phyloP scores from a whole-genome alignment of 257 asterid species.

The Salvia miltiorrhiza region DNA sequence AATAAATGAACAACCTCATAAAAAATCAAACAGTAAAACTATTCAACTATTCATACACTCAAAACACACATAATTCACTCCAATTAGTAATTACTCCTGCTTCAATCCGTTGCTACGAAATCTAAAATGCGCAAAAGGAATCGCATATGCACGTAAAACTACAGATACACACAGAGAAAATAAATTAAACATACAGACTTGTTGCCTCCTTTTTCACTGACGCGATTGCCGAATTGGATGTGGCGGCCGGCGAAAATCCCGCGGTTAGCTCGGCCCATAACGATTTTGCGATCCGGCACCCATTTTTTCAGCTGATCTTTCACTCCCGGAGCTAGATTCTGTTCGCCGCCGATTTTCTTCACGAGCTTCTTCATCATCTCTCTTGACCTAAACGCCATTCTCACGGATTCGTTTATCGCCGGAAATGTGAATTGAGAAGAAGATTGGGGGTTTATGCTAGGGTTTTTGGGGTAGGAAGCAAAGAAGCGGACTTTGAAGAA shows the following conservation, averaged over 20 bases:
- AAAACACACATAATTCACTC: neutral
- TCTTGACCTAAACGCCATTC: slow-evolving; percentile 78
- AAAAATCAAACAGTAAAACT: neutral
- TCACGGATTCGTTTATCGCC: neutral
- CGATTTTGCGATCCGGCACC: slow-evolving; percentile 59
- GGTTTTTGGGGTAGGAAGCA: slow-evolving; percentile 22
- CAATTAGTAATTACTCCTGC: neutral
- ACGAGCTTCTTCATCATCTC: slow-evolving; percentile 80
- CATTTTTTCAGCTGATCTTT: slow-evolving; percentile 57
- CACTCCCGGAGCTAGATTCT: slow-evolving; percentile 65
- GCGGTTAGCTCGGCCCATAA: slow-evolving; percentile 94
- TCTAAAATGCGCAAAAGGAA: neutral
- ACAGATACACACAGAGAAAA: neutral
- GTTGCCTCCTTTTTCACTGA: slow-evolving; percentile 94
- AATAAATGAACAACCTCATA: neutral
- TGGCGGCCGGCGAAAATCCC: slow-evolving; percentile 92
- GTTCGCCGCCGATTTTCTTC: slow-evolving; percentile 81
- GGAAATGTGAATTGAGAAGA: neutral
- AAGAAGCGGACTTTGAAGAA: neutral
- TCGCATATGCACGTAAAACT: neutral
- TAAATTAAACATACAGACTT: slow-evolving; percentile 47
- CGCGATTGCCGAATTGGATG: slow-evolving; percentile 84
- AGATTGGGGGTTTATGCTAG: slow-evolving; percentile 16
- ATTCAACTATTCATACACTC: no score
- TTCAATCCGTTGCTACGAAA: neutral